phyloP scores from a whole-genome alignment of 2,329 filamentous ascomycete species.

The Aspergillus fructus region DNA sequence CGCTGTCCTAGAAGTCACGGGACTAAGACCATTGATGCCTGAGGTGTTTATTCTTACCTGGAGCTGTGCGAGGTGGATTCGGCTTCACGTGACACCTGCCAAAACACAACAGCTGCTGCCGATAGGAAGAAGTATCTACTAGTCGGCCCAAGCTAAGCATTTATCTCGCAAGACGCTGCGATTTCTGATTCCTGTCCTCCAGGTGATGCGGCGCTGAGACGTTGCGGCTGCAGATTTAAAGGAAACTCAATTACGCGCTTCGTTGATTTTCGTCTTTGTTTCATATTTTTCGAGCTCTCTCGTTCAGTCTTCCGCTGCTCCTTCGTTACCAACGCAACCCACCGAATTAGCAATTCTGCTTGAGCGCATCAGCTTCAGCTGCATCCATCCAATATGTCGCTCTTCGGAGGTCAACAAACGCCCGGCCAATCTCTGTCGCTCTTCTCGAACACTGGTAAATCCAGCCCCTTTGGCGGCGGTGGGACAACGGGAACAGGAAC shows the following conservation, averaged over 20 bases:
- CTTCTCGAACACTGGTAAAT: conserved; percentile 29
- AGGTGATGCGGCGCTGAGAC: conserved; percentile 1
- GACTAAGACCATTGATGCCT: neutral
- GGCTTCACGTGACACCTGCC: conserved; percentile 16
- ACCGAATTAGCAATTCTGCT: neutral
- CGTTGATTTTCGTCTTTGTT: neutral
- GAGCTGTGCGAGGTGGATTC: neutral
- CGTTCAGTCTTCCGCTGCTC: neutral
- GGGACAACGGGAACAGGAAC: conserved; percentile 8
- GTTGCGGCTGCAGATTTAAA: neutral
- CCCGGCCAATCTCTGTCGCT: conserved; percentile 31
- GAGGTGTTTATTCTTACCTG: neutral
- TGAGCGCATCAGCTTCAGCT: neutral
- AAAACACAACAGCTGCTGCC: conserved; percentile 17
- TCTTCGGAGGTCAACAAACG: conserved; percentile 35
- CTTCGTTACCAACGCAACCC: neutral
- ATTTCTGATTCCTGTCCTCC: neutral
- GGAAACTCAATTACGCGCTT: neutral
- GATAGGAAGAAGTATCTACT: neutral
- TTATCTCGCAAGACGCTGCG: neutral
- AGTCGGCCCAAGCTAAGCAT: neutral
- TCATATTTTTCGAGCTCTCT: conserved; percentile 5
- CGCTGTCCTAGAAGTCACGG: neutral
- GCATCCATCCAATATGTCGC: conserved; percentile 30
- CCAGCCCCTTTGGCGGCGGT: conserved; percentile 37